Conservation (phyloP, 2,329 filamentous ascomycete genomes). For the Alternaria triticimaculans region DNA sequence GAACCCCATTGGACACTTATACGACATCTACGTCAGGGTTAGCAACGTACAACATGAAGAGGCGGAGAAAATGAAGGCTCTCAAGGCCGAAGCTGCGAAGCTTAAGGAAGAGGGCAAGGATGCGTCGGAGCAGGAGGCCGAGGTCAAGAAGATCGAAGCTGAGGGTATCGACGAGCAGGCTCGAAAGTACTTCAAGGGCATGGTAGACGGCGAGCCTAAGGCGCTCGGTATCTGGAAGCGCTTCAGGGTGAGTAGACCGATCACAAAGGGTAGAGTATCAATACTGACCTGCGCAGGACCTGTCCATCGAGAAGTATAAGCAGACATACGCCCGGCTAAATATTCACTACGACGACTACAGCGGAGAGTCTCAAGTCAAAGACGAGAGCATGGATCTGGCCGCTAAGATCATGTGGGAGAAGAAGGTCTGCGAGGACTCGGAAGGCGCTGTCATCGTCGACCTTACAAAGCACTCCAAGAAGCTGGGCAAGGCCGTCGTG, state of each 20-base stretch:
- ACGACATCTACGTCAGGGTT: slow-evolving; percentile 81
- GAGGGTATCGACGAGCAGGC: slow-evolving; percentile 71
- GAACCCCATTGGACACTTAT: slow-evolving; percentile 83
- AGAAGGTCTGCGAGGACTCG: slow-evolving; percentile 67
- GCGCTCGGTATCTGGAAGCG: slow-evolving; percentile 68
- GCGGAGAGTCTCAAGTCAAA: slow-evolving; percentile 72
- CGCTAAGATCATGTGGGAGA: slow-evolving; percentile 64
- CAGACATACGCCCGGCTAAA: slow-evolving; percentile 69
- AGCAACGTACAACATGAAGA: slow-evolving; percentile 68
- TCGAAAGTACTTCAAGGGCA: slow-evolving; percentile 72
- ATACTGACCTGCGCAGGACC: slow-evolving; percentile 48
- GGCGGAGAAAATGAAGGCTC: slow-evolving; percentile 68
- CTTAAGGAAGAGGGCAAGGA: slow-evolving; percentile 52
- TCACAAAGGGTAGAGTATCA: neutral
- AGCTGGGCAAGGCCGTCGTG: slow-evolving; percentile 71
- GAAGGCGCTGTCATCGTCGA: slow-evolving; percentile 74
- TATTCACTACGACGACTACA: slow-evolving; percentile 70
- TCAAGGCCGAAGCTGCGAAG: slow-evolving; percentile 53
- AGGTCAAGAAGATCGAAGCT: slow-evolving; percentile 49
- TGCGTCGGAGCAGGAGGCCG: slow-evolving; percentile 49
- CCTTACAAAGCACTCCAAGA: slow-evolving; percentile 72
- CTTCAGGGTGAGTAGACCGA: slow-evolving; percentile 55
- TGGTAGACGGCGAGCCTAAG: slow-evolving; percentile 67
- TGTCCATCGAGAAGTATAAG: slow-evolving; percentile 70
- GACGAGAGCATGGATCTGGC: slow-evolving; percentile 67